Percentiles rank a stretch among this genome's conserved stretches.
phyloP scores from a whole-genome alignment of 441 rosid genomes.

The Populus hybrid region DNA sequence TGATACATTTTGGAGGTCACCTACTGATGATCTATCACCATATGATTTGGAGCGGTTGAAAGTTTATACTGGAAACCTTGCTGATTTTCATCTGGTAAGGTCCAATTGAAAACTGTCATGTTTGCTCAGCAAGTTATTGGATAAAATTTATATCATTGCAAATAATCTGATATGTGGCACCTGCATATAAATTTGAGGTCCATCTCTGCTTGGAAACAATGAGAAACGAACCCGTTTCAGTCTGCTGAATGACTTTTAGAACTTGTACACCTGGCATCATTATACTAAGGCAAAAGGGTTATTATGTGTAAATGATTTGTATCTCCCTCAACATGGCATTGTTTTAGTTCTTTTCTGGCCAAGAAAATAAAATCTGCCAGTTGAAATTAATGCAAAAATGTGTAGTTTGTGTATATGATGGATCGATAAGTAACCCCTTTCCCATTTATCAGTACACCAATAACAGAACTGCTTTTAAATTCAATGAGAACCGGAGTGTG shows the following conservation, averaged over 20 bases:
- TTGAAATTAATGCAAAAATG: not conserved
- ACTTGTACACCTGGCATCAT: not conserved
- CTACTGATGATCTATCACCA: constrained; percentile 46
- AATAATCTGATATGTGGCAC: not conserved
- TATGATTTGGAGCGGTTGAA: constrained; percentile 70
- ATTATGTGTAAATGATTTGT: not conserved
- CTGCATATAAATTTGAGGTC: not conserved
- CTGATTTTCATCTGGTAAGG: constrained; percentile 69
- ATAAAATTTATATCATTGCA: not conserved
- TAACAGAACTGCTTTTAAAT: not conserved
- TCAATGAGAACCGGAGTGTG: not conserved
- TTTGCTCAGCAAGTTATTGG: not conserved
- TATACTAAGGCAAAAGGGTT: not conserved
- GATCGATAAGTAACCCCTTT: not conserved
- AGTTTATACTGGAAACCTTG: constrained; percentile 74
- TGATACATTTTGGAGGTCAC: constrained; percentile 55
- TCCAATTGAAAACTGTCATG: constrained; percentile 3
- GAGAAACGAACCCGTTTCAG: not conserved
- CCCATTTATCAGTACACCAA: not conserved
- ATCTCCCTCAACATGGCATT: not conserved
- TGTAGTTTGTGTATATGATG: not conserved
- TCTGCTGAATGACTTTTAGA: not conserved
- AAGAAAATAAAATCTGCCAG: not conserved
- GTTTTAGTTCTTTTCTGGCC: not conserved
- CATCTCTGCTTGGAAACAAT: not conserved